Percentiles rank a stretch among this genome's conserved stretches.
Conservation (phyloP, 192 early-diverging fungal species). For the Obelidium mucronatum region DNA sequence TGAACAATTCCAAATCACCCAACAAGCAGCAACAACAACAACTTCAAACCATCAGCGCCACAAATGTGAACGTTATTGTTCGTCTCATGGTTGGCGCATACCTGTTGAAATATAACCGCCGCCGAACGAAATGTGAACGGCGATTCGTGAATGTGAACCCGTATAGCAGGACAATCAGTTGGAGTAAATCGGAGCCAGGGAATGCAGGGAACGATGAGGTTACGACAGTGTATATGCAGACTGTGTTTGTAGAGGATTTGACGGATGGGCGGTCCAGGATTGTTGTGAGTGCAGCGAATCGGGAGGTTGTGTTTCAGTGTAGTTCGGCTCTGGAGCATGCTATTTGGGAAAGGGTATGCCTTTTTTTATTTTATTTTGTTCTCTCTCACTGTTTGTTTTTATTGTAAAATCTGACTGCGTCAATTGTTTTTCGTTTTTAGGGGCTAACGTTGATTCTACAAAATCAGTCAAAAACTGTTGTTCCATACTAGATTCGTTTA, state of each 20-base stretch:
- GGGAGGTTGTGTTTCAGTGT: conserved; percentile 41
- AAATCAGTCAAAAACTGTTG: conserved; percentile 19
- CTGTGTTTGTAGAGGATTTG: conserved; percentile 40
- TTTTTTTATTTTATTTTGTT: neutral
- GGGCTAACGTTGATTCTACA: conserved; percentile 27
- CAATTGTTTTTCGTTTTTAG: neutral
- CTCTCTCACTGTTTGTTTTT: neutral
- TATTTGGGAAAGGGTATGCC: conserved; percentile 37
- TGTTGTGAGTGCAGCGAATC: conserved; percentile 16
- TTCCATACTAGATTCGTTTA: no score
- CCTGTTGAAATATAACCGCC: conserved; percentile 36
- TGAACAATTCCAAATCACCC: neutral
- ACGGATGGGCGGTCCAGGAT: conserved; percentile 34
- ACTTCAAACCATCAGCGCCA: neutral
- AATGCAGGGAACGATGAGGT: neutral
- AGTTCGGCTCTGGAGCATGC: conserved; percentile 22
- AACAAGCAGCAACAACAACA: neutral
- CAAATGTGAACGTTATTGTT: conserved; percentile 35
- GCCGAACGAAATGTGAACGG: conserved; percentile 26
- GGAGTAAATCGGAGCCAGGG: conserved; percentile 31
- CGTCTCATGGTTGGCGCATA: conserved; percentile 32
- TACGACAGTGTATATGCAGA: conserved; percentile 31
- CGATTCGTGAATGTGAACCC: conserved; percentile 40
- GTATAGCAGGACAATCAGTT: conserved; percentile 33
- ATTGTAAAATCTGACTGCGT: no score